A percentile compares a stretch with the other conserved stretches of the same genome.
These are phyloP conservation scores for Rickenella mellea DNA, from an alignment of 768 basidiomycete species.

Conservation along the genomic window DNA sequence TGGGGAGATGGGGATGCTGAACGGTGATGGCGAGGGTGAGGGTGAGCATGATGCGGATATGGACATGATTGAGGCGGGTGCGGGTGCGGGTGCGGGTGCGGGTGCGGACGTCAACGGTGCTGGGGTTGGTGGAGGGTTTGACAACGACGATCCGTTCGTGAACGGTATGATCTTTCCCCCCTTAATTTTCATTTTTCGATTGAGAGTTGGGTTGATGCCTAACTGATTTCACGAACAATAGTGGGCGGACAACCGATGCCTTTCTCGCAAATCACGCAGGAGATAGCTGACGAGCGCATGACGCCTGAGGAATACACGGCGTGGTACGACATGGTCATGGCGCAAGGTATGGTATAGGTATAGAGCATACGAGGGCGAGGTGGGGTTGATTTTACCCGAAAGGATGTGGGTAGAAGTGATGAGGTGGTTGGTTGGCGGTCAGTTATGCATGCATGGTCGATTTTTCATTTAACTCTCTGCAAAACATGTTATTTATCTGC, in stretches of 20 bases:
- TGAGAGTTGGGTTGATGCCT: not conserved
- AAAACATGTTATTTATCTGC: no score
- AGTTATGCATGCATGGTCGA: no score
- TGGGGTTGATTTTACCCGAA: no score
- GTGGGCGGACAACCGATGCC: constrained; percentile 70
- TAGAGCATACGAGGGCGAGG: no score
- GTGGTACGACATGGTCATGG: constrained; percentile 63
- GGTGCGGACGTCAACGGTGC: constrained; percentile 5
- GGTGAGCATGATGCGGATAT: constrained; percentile 3
- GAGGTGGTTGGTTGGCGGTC: no score
- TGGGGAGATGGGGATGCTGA: constrained; percentile 16
- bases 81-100: constrained; percentile 10
- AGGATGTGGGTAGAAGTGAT: no score
- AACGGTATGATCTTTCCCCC: constrained; percentile 37
- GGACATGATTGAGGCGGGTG: constrained; percentile 2
- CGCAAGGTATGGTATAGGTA: no score
- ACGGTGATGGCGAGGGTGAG: constrained; percentile 24
- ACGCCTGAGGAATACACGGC: constrained; percentile 86
- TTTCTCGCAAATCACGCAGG: constrained; percentile 80
- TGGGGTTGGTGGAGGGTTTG: constrained; percentile 1
- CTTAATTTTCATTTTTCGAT: not conserved
- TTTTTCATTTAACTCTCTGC: no score
- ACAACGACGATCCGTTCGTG: constrained; percentile 52
- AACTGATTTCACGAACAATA: constrained; percentile 17
- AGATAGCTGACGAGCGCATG: constrained; percentile 80